These are phyloP conservation scores for Salvia rosmarinus DNA, from an alignment of 257 asterid genomes.

Conservation along the genomic window DNA sequence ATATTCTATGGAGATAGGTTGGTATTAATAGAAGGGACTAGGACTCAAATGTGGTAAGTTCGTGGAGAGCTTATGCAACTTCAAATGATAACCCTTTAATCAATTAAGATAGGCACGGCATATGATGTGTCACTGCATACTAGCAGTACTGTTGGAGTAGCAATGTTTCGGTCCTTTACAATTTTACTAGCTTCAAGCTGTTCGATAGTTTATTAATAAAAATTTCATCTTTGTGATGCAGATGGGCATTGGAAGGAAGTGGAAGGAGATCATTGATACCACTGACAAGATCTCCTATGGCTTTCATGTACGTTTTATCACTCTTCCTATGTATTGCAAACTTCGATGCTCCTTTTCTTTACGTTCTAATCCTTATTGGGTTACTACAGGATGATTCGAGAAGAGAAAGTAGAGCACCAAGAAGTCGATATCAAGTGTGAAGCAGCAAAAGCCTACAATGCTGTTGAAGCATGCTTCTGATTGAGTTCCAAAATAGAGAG, in stretches of 20 bases:
- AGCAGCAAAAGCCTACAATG: conserved; percentile 33
- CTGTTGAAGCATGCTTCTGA: conserved; percentile 18
- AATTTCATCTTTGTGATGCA: conserved; percentile 35
- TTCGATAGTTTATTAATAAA: background rate
- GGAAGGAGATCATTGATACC: conserved; percentile 78
- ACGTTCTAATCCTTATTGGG: background rate
- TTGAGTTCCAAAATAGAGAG: conserved; percentile 39
- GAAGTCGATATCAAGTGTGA: conserved; percentile 63
- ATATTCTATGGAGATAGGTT: background rate
- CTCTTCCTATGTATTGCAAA: background rate
- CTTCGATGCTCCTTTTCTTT: conserved; percentile 1
- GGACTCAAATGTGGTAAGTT: background rate
- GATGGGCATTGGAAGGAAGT: conserved; percentile 94
- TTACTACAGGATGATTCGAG: conserved; percentile 75
- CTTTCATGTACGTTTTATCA: conserved; percentile 58
- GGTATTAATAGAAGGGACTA: background rate
- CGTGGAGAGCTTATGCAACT: background rate
- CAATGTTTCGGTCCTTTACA: background rate
- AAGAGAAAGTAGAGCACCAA: conserved; percentile 65
- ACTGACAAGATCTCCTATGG: conserved; percentile 68
- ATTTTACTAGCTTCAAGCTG: background rate
- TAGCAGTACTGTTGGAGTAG: background rate
- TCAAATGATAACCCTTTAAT: background rate
- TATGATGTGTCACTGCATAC: no score
- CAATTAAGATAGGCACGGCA: no score